Conservation (phyloP, 2,329 filamentous ascomycete genomes). For the Penicillium griseofulvum region DNA sequence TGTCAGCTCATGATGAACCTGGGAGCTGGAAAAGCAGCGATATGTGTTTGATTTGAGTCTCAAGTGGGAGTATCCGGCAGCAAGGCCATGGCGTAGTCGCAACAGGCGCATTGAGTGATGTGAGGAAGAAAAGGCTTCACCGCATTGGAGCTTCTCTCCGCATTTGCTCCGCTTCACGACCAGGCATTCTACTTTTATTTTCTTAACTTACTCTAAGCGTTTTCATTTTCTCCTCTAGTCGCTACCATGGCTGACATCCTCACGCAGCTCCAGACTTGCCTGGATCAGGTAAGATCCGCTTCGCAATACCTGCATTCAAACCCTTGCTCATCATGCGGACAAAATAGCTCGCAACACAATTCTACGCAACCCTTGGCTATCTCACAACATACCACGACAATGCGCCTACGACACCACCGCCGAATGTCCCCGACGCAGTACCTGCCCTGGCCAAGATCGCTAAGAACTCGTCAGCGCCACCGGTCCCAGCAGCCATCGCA, state of each 20-base stretch:
- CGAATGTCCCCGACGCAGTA: constrained; percentile 32
- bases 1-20: constrained; percentile 14
- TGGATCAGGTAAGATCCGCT: constrained; percentile 44
- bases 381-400: constrained; percentile 48
- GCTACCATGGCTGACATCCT: constrained; percentile 47
- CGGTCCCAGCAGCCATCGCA: constrained; percentile 31
- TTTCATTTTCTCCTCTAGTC: neutral
- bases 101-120: constrained; percentile 21
- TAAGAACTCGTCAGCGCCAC: constrained; percentile 39
- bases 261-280: constrained; percentile 51
- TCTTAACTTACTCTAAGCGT: neutral
- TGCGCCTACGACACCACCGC: constrained; percentile 37
- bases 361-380: constrained; percentile 52
- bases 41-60: neutral
- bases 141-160: constrained; percentile 27
- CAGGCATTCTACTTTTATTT: neutral
- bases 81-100: constrained; percentile 15
- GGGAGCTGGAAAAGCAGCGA: constrained; percentile 16
- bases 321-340: neutral
- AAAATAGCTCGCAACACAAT: constrained; percentile 48
- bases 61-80: constrained; percentile 4
- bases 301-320: neutral
- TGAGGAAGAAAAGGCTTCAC: constrained; percentile 15
- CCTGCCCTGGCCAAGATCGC: constrained; percentile 43
- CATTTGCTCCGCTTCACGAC: constrained; percentile 17